Base-by-base conservation (phyloP, 1,284 basidiomycete genomes). In the Microstroma glucosiphilum region DNA sequence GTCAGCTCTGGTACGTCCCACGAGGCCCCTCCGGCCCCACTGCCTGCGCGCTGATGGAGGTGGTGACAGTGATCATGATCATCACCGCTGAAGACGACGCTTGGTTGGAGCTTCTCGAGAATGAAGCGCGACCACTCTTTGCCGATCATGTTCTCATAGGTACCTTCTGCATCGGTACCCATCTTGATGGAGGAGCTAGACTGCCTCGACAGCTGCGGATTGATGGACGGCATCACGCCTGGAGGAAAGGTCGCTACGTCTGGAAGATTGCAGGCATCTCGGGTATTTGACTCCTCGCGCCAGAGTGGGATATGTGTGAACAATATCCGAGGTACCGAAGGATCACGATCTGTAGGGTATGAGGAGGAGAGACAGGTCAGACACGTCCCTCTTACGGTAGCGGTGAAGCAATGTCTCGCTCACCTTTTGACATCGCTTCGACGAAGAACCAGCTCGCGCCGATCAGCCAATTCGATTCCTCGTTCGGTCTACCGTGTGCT, bases 21-120 rank as follows among this genome's bases (percentile, higher is more conserved):
- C 13, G 21, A 19, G 17, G 46, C 17, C 23, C 46, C 46, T 48
- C 46, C 46, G 23, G 46, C n/a, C n/a, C 4, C 46, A 13, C 15
- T 26, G 13, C 3, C 25, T 15, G 13, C 21, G 17, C 51, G 21
- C 25, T 54, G 13, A 25, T 54, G 51, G 8, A 54, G 21, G 51
- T 54, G 51, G 25, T 54, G 51, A 25, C 51, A 54, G 15, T 23
- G 21, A 13, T 54, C 51, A 25, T 54, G 51, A 21, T 54, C 51
- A 13, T 54, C 51, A 15, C 21, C 51, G 7, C 21, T 54, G 19
- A 54, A 19, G n/a, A 54, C 21, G 13, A 54, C 51, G 51, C 19
- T 23, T 15, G 51, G 51, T 21, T 54, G 51, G 13, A 54, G 13
- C 51, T 25, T 17, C 4, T 54, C 51, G 21, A 17, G 51, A 6